These are phyloP conservation scores for Coemansia sp. DNA, from an alignment of 192 early-diverging fungal species.

Conservation along the genomic window DNA sequence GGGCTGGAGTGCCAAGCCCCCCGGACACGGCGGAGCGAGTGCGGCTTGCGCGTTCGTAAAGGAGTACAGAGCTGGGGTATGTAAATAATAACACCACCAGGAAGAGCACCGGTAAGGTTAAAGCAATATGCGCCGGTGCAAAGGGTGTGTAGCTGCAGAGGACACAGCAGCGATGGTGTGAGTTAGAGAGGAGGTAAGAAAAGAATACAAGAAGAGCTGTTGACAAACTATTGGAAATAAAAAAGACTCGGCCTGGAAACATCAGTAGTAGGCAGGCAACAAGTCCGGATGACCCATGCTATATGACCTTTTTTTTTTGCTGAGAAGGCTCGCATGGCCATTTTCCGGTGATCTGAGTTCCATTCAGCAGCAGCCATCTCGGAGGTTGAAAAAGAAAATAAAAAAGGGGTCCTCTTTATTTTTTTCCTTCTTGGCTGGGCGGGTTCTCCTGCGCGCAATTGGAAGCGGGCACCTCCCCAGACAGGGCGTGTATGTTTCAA, in stretches of 20 bases:
- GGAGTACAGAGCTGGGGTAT: background rate
- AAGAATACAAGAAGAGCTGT: background rate
- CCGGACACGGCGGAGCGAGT: background rate
- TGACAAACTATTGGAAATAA: slow-evolving; percentile 35
- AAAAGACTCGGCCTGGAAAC: slow-evolving; percentile 10
- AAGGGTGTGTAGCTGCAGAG: slow-evolving; percentile 2
- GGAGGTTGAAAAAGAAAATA: background rate
- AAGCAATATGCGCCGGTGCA: background rate
- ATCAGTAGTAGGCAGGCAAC: background rate
- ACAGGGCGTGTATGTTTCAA: slow-evolving; percentile 3
- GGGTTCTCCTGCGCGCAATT: slow-evolving; percentile 16
- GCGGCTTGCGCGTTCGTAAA: background rate
- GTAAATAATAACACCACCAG: background rate
- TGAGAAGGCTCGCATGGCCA: slow-evolving; percentile 3
- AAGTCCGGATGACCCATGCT: slow-evolving; percentile 13
- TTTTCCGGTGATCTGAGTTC: slow-evolving; percentile 29
- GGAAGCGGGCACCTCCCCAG: slow-evolving; percentile 1
- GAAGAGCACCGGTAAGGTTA: background rate
- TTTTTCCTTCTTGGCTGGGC: slow-evolving; percentile 1
- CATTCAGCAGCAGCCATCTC: slow-evolving; percentile 3
- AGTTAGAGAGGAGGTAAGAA: background rate
- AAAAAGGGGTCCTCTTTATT: background rate
- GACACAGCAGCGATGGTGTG: too few species aligned
- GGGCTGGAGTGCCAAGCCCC: slow-evolving; percentile 6
- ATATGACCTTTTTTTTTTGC: slow-evolving; percentile 7